A percentile compares a stretch with the other conserved stretches of the same genome.
phyloP scores from a whole-genome alignment of 2,329 filamentous ascomycete species.

The Tolypocladium tropicale region DNA sequence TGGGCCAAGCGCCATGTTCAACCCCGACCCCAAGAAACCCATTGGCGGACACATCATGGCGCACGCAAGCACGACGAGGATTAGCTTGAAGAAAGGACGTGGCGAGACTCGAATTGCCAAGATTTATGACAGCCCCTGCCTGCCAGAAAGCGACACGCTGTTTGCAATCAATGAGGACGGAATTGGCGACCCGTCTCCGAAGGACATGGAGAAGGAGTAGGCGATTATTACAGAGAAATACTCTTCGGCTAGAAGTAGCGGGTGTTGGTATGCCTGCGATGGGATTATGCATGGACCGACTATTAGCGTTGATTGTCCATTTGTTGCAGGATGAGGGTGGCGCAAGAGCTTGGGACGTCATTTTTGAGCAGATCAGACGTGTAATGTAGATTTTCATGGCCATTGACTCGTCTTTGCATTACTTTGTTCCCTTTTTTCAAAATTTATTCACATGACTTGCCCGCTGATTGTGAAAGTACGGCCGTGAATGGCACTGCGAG shows the following conservation, averaged over 20 bases:
- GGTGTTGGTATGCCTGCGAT: not conserved
- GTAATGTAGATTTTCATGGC: not conserved
- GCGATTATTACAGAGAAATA: not conserved
- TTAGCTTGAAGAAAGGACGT: conserved; percentile 91
- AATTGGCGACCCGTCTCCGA: conserved; percentile 89
- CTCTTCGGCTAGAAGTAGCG: not conserved
- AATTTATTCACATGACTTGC: conserved; percentile 4
- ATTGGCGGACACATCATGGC: conserved; percentile 99
- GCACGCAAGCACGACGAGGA: conserved; percentile 87
- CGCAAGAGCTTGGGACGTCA: not conserved
- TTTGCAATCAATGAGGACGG: conserved; percentile 97
- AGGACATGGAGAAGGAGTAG: conserved; percentile 82
- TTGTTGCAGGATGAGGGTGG: not conserved
- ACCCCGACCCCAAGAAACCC: conserved; percentile 97
- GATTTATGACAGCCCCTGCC: conserved; percentile 96
- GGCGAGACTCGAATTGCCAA: conserved; percentile 96
- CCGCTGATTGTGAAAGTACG: not conserved
- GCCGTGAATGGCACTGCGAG: not conserved
- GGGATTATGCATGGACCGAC: conserved; percentile 12
- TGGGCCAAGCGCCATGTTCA: conserved; percentile 95
- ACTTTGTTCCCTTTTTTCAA: no score
- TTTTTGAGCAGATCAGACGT: not conserved
- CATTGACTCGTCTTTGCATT: not conserved
- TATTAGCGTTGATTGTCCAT: conserved; percentile 19
- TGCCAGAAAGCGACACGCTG: conserved; percentile 91